Evolutionary conservation across 2,329 filamentous ascomycete species (phyloP), one percentile per base, ranked within the genome.

Genomic region (Thielaviopsis ethacetica): DNA sequence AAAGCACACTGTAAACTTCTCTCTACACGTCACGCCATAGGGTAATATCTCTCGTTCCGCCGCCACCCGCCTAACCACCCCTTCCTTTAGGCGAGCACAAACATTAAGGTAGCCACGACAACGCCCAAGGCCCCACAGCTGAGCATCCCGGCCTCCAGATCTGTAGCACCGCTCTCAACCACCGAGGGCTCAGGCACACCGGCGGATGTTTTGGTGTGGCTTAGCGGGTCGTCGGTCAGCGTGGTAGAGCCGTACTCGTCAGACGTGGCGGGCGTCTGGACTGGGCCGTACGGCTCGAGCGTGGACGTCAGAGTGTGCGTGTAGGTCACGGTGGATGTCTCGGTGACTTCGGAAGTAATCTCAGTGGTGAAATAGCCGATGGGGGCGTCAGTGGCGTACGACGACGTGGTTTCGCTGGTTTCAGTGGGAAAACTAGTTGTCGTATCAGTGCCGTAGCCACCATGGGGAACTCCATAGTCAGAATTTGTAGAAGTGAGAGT

Each of bases 51-150:
- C 21, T 44, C 10, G 21, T 10, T 26, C 19, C 26, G 24, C 13
- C n/a, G n/a, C n/a, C 41, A 7, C 6, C 24, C 3, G 17, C 41
- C 44, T 10, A 49, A 19, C 44, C 44, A 49, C 44, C n/a, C 44
- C n/a, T 49, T 21, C 17, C 17, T 27, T 59, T 53, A 59, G 17
- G 51, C 59, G 7, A 51, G 53, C 21, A 54, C 27, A 55, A 55
- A 58, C 38, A 61, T 55, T 10, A 50, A 7, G 3, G 54, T 49
- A 6, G 51, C 55, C 30, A 61, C 13, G 19, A 55, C 27, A 12
- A 54, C 50, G 17, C 53, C 59, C 1, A 57, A 21, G 15, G 53
- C 59, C 0, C 59, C 55, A 52, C 53, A 52, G 5, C 55, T 30
- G 13, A 58, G 38, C 5, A 41, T 34, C 15, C 55, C 27, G 7